Percentiles rank a stretch among this genome's conserved stretches.
phyloP scores from a whole-genome alignment of 768 basidiomycete species.

The Pholiota microspora region DNA sequence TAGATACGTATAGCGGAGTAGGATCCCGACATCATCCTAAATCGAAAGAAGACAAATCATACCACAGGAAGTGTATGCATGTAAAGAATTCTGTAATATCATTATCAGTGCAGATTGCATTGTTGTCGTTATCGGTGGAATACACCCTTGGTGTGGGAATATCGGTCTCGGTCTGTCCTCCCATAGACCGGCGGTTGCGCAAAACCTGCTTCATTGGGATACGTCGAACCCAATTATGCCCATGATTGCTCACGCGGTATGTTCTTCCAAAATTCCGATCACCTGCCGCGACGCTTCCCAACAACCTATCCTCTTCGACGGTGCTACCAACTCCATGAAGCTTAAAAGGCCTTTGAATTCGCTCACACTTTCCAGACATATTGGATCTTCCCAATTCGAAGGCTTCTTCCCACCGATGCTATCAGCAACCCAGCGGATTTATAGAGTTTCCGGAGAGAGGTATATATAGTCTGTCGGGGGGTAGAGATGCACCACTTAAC shows the following conservation, averaged over 20 bases:
- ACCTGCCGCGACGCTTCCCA: slow-evolving; percentile 1
- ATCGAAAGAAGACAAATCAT: slow-evolving; percentile 4
- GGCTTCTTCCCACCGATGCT: background rate
- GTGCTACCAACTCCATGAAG: background rate
- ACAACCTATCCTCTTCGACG: background rate
- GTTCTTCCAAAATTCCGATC: slow-evolving; percentile 4
- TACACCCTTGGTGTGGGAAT: background rate
- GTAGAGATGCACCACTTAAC: background rate
- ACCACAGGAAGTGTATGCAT: slow-evolving; percentile 12
- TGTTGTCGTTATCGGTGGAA: background rate
- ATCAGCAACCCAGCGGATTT: background rate
- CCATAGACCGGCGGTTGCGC: slow-evolving; percentile 5
- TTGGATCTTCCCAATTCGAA: background rate
- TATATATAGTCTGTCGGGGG: slow-evolving; percentile 7
- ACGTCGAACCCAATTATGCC: slow-evolving; percentile 3
- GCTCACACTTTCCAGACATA: background rate
- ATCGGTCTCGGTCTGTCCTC: background rate
- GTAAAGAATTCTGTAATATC: slow-evolving; percentile 14
- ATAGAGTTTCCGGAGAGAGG: background rate
- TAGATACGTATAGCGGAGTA: background rate
- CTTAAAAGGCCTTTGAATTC: background rate
- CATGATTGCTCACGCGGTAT: slow-evolving; percentile 13
- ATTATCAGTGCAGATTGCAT: slow-evolving; percentile 1
- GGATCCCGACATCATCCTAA: background rate
- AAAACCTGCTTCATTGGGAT: slow-evolving; percentile 15